Conservation (phyloP, 2,329 filamentous ascomycete genomes). For the Botrytis hyacinthi region DNA sequence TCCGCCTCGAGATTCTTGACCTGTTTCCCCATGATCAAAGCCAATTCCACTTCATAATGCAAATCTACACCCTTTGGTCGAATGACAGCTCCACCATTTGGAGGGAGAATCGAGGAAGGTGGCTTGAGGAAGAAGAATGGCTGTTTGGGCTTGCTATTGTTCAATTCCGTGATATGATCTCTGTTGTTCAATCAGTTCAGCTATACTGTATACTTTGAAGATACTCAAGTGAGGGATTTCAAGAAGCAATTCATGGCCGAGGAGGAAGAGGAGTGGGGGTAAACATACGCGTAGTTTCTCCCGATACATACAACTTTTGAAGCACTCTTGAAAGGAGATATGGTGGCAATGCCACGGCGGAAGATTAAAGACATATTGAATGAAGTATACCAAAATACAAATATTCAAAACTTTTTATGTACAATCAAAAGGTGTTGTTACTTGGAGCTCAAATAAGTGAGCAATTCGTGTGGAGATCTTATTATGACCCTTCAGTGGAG, state of each 20-base stretch:
- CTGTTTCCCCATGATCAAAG: constrained; percentile 79
- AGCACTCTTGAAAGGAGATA: constrained; percentile 51
- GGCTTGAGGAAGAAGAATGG: constrained; percentile 99
- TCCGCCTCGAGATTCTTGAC: constrained; percentile 71
- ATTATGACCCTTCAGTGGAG: not conserved
- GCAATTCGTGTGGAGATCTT: constrained; percentile 5
- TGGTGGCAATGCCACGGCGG: constrained; percentile 38
- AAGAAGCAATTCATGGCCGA: constrained; percentile 5
- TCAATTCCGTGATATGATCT: constrained; percentile 91
- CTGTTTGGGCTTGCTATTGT: constrained; percentile 82
- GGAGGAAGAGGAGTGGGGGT: constrained; percentile 19
- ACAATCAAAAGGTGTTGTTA: not conserved
- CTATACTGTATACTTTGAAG: not conserved
- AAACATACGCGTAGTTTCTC: constrained; percentile 85
- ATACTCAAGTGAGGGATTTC: constrained; percentile 12
- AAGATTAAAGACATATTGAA: constrained; percentile 36
- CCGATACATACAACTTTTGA: constrained; percentile 75
- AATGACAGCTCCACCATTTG: constrained; percentile 74
- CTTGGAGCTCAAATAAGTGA: not conserved
- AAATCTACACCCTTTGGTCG: constrained; percentile 79
- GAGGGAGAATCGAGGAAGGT: constrained; percentile 77
- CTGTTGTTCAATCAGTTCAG: constrained; percentile 44
- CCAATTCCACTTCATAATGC: constrained; percentile 95
- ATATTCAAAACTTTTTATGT: not conserved
- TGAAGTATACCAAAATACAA: not conserved